These are phyloP conservation scores for Sanguinoderma infundibulare DNA, from an alignment of 1,284 basidiomycete species.

Conservation along the genomic window DNA sequence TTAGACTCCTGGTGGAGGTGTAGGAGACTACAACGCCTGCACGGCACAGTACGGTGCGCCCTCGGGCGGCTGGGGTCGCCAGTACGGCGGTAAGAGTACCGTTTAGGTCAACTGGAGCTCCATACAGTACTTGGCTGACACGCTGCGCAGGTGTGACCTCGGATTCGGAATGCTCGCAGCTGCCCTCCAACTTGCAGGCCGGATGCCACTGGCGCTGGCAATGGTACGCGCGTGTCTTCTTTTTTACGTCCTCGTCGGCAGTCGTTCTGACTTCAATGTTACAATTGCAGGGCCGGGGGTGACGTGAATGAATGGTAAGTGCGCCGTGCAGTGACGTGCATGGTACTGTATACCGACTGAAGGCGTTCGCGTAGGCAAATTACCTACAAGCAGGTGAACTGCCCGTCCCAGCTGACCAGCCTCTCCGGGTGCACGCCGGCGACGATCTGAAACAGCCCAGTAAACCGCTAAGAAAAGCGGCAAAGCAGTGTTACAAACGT, in stretches of 20 bases:
- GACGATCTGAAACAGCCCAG: conserved; percentile 6
- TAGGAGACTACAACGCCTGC: conserved; percentile 29
- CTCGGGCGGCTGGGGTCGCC: conserved; percentile 25
- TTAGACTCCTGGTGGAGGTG: conserved; percentile 24
- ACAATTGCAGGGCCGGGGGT: conserved; percentile 23
- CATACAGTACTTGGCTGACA: background rate
- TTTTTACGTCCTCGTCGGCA: background rate
- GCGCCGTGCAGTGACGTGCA: too few species aligned
- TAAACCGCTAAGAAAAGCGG: background rate
- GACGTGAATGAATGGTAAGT: conserved; percentile 27
- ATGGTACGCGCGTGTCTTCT: conserved; percentile 16
- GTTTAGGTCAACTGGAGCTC: background rate
- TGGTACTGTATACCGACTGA: background rate
- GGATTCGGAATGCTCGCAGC: conserved; percentile 25
- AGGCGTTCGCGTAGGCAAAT: conserved; percentile 13
- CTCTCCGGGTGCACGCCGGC: conserved; percentile 27
- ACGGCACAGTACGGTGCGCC: conserved; percentile 27
- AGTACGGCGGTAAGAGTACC: conserved; percentile 26
- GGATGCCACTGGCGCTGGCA: conserved; percentile 32
- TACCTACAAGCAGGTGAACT: conserved; percentile 27
- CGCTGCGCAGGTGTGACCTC: conserved; percentile 20
- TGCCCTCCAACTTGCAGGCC: conserved; percentile 29
- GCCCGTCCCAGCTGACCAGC: conserved; percentile 27
- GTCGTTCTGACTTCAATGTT: background rate
- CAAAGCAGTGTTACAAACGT: background rate